A percentile compares a stretch with the other conserved stretches of the same genome.
These are phyloP conservation scores for Rubia occidens DNA, from an alignment of 305 asterid species.

Conservation along the genomic window DNA sequence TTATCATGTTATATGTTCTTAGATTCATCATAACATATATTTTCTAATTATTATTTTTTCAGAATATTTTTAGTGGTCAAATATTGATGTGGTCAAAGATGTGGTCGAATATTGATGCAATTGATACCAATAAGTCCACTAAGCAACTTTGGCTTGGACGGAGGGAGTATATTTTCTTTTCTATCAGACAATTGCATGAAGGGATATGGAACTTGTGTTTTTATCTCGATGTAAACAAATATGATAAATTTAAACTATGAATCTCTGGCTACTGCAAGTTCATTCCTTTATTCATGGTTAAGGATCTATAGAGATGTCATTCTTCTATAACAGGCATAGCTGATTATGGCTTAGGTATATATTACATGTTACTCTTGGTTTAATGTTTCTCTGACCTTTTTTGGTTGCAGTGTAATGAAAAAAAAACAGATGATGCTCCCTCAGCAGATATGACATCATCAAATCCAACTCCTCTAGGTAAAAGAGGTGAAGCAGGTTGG, in stretches of 20 bases:
- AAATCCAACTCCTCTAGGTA: conserved; percentile 46
- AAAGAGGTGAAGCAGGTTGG: conserved; percentile 87
- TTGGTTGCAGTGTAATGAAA: conserved; percentile 77
- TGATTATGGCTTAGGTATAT: neutral
- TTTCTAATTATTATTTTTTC: too few relatives aligned
- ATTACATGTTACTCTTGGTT: conserved; percentile 9
- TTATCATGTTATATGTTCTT: too few relatives aligned
- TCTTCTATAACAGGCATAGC: neutral
- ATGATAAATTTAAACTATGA: neutral
- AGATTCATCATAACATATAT: too few relatives aligned
- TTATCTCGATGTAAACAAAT: neutral
- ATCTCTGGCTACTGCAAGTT: neutral
- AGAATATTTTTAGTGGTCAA: too few relatives aligned
- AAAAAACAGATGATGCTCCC: conserved; percentile 91
- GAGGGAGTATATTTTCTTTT: neutral
- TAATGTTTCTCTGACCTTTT: neutral
- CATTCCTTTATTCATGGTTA: neutral
- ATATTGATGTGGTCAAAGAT: too few relatives aligned
- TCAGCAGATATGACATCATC: conserved; percentile 87
- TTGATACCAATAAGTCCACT: too few relatives aligned
- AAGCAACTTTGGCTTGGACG: too few relatives aligned
- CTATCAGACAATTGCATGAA: neutral
- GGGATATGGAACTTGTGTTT: neutral
- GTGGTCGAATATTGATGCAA: too few relatives aligned
- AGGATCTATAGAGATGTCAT: neutral